Evolutionary conservation across 148 eudicot species (phyloP).

Genomic region (Polygonum aviculare): DNA sequence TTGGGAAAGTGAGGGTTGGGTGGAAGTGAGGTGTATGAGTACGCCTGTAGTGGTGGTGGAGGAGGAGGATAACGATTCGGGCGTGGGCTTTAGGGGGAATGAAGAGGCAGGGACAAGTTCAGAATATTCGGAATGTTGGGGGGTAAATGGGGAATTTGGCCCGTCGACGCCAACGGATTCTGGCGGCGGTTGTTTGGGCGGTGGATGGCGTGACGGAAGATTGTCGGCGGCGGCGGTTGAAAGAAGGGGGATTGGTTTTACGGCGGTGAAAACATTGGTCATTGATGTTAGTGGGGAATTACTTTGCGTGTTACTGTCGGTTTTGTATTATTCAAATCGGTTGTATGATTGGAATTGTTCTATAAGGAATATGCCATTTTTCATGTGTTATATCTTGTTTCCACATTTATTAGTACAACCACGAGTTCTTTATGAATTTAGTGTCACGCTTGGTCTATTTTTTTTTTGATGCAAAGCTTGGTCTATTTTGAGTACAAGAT

Average conservation of each 20-base stretch:
- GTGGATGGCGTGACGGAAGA: background rate
- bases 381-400: background rate
- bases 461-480: too few species aligned
- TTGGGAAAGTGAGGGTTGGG: slow-evolving; percentile 82
- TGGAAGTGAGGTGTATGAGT: slow-evolving; percentile 32
- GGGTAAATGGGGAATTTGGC: background rate
- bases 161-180: background rate
- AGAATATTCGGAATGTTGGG: background rate
- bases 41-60: background rate
- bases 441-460: too few species aligned
- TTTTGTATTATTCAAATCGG: background rate
- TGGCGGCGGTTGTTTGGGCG: background rate
- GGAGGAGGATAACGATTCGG: background rate
- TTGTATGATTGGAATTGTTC: background rate
- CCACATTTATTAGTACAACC: background rate
- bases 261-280: background rate
- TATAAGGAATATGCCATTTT: background rate
- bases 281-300: background rate
- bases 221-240: background rate
- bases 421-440: background rate
- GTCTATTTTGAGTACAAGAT: too few species aligned
- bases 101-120: slow-evolving; percentile 4
- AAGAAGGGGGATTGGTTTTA: background rate
- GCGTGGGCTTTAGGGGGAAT: background rate
- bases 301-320: background rate